Evolutionary conservation across 2,329 filamentous ascomycete genomes (phyloP), one percentile per base, ranked within the genome.

Genomic region (Paecilomyces formosus): DNA sequence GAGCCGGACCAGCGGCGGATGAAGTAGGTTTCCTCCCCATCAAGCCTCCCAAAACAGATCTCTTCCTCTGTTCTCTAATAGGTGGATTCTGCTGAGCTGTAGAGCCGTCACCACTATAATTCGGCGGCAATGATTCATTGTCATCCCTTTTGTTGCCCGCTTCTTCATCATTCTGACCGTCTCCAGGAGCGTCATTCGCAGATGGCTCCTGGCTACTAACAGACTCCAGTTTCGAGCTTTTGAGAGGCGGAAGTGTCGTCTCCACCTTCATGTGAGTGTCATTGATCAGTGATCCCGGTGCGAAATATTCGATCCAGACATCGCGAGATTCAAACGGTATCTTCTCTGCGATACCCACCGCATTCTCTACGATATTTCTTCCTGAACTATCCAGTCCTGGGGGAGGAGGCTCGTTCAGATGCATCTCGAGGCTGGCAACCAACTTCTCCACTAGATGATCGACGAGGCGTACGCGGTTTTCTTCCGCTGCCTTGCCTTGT

Each of bases 311-410:
- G 61, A 99, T 88, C 51, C 86, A 86, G 15, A 99, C 90, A 68
- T 97, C 94, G 63, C 94, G 85, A 65, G 90, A 94, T 75, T 99
- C 94, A 45, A 96, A 77, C 0, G 94, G 93, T 53, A 97, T 77
- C 71, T 97, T 95, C 59, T 88, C 84, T 0, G 90, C 86, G 63
- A 99, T 92, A 61, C 87, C 88, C 30, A 97, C 84, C 0, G 92
- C 91, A 55, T 97, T 82, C 74, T 97, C 92, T 57, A 97, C 83
- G 71, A 99, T 97, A 86, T 94, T 96, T 57, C 88, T 87, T 1
- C 92, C 89, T 62, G 90, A 92, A 55, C 90, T 92, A 64, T 93
- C 88, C n/a, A 97, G 82, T 8, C 92, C 92, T 1, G 86, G 76
- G 0, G 91, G 90, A 0, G 90, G 83, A 1, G 92, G 90, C 11